Percentiles rank a stretch among this genome's conserved stretches.
Evolutionary conservation across 768 basidiomycete genomes (phyloP).

Genomic region (Kwoniella sp.): DNA sequence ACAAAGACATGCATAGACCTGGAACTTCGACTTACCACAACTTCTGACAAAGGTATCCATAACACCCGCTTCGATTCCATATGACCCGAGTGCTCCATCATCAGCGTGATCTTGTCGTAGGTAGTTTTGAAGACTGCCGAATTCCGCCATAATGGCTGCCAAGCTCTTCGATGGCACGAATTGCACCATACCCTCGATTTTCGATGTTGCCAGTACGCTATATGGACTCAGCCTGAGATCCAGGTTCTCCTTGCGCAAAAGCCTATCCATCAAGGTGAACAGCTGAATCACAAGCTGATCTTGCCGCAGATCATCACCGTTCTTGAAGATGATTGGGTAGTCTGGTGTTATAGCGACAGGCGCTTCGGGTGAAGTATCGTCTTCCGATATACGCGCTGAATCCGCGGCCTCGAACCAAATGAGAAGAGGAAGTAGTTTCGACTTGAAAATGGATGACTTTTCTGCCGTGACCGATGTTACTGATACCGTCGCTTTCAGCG

Average conservation of each 20-base stretch:
- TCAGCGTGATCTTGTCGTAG: slow-evolving; percentile 83
- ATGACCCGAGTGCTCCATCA: slow-evolving; percentile 90
- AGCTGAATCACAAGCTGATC: slow-evolving; percentile 97
- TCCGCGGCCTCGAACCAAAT: slow-evolving; percentile 86
- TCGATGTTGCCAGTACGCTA: slow-evolving; percentile 88
- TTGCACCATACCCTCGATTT: slow-evolving; percentile 91
- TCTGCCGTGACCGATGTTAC: slow-evolving; percentile 86
- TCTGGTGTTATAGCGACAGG: slow-evolving; percentile 58
- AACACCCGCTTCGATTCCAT: slow-evolving; percentile 89
- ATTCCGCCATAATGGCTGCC: slow-evolving; percentile 87
- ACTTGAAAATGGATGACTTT: slow-evolving; percentile 95
- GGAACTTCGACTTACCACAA: slow-evolving; percentile 92
- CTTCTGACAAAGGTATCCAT: slow-evolving; percentile 96
- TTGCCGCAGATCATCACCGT: slow-evolving; percentile 97
- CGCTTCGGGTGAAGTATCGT: slow-evolving; percentile 57
- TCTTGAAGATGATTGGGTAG: slow-evolving; percentile 96
- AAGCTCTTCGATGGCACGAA: slow-evolving; percentile 96
- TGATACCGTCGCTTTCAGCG: slow-evolving; percentile 82
- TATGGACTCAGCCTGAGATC: slow-evolving; percentile 80
- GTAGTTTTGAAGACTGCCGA: slow-evolving; percentile 73
- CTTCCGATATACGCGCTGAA: slow-evolving; percentile 45
- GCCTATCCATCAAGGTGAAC: slow-evolving; percentile 96
- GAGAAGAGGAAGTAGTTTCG: slow-evolving; percentile 87
- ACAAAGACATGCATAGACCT: slow-evolving; percentile 19
- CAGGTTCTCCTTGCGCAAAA: slow-evolving; percentile 90